Evolutionary conservation across 495 filamentous ascomycete species (phyloP).

Genomic region (Tetracladium marchalianum): DNA sequence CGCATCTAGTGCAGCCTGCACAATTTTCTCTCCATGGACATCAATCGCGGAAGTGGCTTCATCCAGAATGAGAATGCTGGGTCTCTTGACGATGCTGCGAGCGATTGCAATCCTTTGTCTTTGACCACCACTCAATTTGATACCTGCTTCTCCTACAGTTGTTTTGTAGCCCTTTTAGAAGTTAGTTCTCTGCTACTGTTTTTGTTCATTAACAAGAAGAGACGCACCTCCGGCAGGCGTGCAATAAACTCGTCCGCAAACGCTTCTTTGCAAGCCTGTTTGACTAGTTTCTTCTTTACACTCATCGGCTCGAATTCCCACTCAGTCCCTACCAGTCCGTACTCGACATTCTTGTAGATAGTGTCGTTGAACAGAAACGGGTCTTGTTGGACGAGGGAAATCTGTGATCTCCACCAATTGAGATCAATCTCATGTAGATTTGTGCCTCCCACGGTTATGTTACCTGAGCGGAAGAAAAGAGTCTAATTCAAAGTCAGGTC

Average conservation of each 20-base stretch:
- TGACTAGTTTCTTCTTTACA: conserved; percentile 42
- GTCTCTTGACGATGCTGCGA: conserved; percentile 62
- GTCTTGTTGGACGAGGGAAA: conserved; percentile 60
- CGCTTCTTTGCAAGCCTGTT: conserved; percentile 47
- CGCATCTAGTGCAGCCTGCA: conserved; percentile 45
- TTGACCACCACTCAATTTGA: conserved; percentile 49
- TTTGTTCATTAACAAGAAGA: conserved; percentile 37
- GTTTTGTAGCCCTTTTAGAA: conserved; percentile 46
- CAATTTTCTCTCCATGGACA: conserved; percentile 42
- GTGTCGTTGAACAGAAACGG: conserved; percentile 56
- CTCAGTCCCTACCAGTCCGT: conserved; percentile 52
- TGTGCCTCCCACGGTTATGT: conserved; percentile 38
- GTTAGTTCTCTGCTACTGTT: conserved; percentile 15
- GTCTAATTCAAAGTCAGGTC: conserved; percentile 17
- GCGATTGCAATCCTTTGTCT: conserved; percentile 61
- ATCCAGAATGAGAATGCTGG: conserved; percentile 71
- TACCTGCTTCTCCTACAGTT: conserved; percentile 43
- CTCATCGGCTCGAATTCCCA: conserved; percentile 43
- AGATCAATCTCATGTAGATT: conserved; percentile 44
- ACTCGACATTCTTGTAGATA: conserved; percentile 59
- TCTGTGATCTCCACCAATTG: conserved; percentile 49
- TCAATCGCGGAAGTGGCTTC: conserved; percentile 67
- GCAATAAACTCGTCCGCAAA: conserved; percentile 52
- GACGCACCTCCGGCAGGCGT: conserved; percentile 37
- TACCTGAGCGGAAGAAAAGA: conserved; percentile 23